Conservation (phyloP, 768 basidiomycete genomes). For the Tylopilus subfusipes region DNA sequence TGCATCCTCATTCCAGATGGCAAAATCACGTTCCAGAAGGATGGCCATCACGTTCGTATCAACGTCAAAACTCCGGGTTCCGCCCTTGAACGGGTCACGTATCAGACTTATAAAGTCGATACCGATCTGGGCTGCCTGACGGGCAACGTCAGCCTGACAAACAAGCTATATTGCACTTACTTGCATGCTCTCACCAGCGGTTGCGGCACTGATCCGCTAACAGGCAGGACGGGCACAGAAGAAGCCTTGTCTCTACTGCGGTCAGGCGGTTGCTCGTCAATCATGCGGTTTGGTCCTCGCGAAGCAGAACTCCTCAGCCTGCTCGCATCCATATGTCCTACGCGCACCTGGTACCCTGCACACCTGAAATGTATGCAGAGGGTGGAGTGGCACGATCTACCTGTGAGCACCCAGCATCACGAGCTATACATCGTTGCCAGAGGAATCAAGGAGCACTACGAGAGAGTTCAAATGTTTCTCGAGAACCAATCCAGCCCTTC, state of each 20-base stretch:
- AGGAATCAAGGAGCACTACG: conserved; percentile 29
- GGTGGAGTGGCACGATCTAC: conserved; percentile 30
- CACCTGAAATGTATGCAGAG: conserved; percentile 39
- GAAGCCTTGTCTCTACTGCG: conserved; percentile 40
- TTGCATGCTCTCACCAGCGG: conserved; percentile 47
- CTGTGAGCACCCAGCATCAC: conserved; percentile 30
- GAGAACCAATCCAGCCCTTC: neutral
- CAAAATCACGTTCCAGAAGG: conserved; percentile 7
- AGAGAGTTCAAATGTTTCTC: conserved; percentile 13
- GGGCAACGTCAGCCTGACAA: conserved; percentile 25
- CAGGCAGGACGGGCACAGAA: conserved; percentile 40
- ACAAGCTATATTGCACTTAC: conserved; percentile 37
- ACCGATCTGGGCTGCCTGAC: conserved; percentile 28
- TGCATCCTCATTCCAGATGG: conserved; percentile 41
- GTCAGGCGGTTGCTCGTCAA: conserved; percentile 39
- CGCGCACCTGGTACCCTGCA: conserved; percentile 36
- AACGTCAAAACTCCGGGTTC: conserved; percentile 3
- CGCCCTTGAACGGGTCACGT: conserved; percentile 9
- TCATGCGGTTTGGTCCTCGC: conserved; percentile 32
- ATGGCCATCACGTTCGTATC: conserved; percentile 18
- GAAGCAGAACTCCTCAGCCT: conserved; percentile 33
- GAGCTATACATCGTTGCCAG: conserved; percentile 22
- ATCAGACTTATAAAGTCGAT: conserved; percentile 32
- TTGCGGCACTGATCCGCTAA: conserved; percentile 42
- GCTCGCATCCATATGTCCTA: conserved; percentile 36